A percentile compares a stretch with the other conserved stretches of the same genome.
Conservation (phyloP, 495 filamentous ascomycete genomes). For the Penicillium lividum region DNA sequence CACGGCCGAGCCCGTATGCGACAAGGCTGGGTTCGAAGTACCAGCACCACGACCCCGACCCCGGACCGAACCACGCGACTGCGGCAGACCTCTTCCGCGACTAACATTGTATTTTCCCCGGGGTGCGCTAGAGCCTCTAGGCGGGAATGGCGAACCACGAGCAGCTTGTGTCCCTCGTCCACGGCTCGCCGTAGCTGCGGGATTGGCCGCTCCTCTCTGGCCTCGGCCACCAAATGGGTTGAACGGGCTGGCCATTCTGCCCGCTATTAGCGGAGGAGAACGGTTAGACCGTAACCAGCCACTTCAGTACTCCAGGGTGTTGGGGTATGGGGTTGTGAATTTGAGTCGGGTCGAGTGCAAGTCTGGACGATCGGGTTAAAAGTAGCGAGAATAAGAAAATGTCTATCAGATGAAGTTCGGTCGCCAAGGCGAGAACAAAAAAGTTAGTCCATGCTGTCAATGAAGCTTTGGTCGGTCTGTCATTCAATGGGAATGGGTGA, state of each 20-base stretch:
- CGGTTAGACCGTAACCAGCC: conserved; percentile 9
- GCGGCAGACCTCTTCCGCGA: conserved; percentile 30
- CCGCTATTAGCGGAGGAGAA: conserved; percentile 30
- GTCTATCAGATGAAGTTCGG: conserved; percentile 15
- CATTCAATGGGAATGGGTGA: background rate
- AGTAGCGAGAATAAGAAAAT: background rate
- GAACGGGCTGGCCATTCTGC: conserved; percentile 42
- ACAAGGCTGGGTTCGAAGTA: conserved; percentile 14
- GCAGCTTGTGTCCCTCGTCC: conserved; percentile 33
- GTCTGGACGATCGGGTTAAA: background rate
- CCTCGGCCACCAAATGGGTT: conserved; percentile 35
- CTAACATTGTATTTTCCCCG: conserved; percentile 22
- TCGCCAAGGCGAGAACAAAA: conserved; percentile 22
- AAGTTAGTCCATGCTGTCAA: conserved; percentile 22
- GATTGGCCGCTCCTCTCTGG: conserved; percentile 29
- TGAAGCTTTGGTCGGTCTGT: background rate
- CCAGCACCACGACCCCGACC: conserved; percentile 15
- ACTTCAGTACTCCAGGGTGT: conserved; percentile 1
- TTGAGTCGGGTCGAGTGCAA: background rate
- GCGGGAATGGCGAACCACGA: conserved; percentile 22
- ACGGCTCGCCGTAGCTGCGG: conserved; percentile 17
- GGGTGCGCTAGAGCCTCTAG: conserved; percentile 21
- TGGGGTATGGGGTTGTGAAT: background rate
- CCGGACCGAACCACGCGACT: background rate
- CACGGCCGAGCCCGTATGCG: conserved; percentile 3